Evolutionary conservation across 176 grass and related monocot species (phyloP).

Genomic region (Thinopyrum elongatum): DNA sequence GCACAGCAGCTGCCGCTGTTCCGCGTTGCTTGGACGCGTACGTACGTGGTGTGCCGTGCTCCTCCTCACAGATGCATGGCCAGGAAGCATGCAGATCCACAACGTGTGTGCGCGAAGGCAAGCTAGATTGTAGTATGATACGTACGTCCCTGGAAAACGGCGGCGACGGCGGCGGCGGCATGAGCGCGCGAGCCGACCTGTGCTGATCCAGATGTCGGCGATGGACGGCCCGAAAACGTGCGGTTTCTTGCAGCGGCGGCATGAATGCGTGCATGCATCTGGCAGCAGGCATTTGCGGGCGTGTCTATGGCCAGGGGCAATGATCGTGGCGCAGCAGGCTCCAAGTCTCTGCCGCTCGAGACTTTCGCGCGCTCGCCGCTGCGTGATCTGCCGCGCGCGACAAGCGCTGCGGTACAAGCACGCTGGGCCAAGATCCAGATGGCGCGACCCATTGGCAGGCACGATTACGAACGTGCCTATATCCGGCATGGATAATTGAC

Average conservation of each 20-base stretch:
- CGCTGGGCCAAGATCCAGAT: slow-evolving; percentile 25
- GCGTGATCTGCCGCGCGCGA: not conserved
- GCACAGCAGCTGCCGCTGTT: not conserved
- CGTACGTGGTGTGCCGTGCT: not conserved
- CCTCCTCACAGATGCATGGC: slow-evolving; percentile 9
- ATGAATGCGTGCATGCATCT: not conserved
- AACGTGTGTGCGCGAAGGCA: not conserved
- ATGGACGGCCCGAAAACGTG: not conserved
- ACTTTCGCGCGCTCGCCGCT: not conserved
- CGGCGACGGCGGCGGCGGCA: slow-evolving; percentile 17
- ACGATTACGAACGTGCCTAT: not conserved
- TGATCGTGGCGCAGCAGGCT: slow-evolving; percentile 36
- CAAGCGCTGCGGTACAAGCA: slow-evolving; percentile 6
- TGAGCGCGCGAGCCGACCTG: slow-evolving; percentile 7
- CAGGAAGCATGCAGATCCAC: not conserved
- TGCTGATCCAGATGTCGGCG: slow-evolving; percentile 8
- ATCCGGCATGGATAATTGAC: not conserved
- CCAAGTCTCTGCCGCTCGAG: slow-evolving; percentile 20
- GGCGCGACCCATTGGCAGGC: slow-evolving; percentile 14
- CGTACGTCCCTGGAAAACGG: not conserved
- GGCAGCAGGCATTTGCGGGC: not conserved
- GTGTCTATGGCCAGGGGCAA: slow-evolving; percentile 1
- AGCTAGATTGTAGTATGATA: not conserved
- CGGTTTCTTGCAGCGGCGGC: slow-evolving; percentile 4
- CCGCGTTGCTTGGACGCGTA: not conserved